Base-by-base conservation (phyloP, 2,329 filamentous ascomycete genomes). In the Cadophora sp. region DNA sequence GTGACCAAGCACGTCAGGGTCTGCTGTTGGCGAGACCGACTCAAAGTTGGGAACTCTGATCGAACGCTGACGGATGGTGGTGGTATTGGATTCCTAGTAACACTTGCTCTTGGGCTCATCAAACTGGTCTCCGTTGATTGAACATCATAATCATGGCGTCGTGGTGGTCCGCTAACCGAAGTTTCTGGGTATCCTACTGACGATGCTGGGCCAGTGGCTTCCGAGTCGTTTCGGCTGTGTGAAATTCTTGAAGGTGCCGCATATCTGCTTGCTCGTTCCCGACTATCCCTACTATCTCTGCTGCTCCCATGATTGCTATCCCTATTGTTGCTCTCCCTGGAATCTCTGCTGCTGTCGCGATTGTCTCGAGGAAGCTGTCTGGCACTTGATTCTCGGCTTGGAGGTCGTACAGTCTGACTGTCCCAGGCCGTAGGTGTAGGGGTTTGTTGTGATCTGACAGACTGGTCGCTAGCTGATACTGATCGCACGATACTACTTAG, bases 11-110 rank as follows among this genome's bases (percentile, higher is more conserved):
- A 99, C 0, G 96, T 98, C 71, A 99, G 84, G 12, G 93, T 96
- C 79, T 99, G 96, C 79, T 97, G 96, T 77, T 97, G 93, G 62
- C 94, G 91, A 24, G 94, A 97, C 72, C 93, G 88, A 79, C 86
- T 97, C 76, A 99, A 87, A 1, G 96, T 98, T 0, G 96, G 96
- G 77, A 97, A 99, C 80, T 99, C 96, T 77, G 95, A 98, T 68
- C 95, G 92, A 59, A 99, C 92, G 0, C 93, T 97, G n/a, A 99
- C 94, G 0, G 89, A 92, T 0, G 96, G 96, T 6, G 94, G 84
- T 0, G 96, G 94, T 68, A 98, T 97, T 0, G 94, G 93, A 74
- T 97, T 97, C 75, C 91, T 92, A 11, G 89, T 86, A 24, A 91
- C 78, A 62, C 83, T 86, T 6, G 85, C 81, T 46, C 91, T 89